Conservation (phyloP, 257 asterid species). For the Gentiana dahurica region DNA sequence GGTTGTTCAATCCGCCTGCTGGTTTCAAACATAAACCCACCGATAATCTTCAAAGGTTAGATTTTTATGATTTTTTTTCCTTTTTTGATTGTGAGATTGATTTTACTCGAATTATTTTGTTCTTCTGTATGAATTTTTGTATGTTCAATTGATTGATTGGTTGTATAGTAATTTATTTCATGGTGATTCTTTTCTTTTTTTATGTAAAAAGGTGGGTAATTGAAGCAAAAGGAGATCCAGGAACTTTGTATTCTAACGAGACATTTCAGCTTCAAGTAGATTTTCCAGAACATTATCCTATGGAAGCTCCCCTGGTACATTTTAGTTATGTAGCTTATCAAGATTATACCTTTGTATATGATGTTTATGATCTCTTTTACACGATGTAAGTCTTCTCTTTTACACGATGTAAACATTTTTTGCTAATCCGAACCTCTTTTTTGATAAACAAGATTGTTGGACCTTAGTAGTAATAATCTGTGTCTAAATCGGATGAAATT, state of each 20-base stretch:
- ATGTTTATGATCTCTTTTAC: no score
- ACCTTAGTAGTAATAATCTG: no score
- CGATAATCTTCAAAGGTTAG: conserved; percentile 87
- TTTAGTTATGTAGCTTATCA: no score
- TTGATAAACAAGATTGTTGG: no score
- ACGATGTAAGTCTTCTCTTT: no score
- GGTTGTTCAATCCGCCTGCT: conserved; percentile 94
- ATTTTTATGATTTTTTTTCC: not conserved
- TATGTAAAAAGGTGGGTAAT: conserved; percentile 30
- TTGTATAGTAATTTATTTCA: not conserved
- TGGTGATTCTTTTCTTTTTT: not conserved
- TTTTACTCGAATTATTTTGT: not conserved
- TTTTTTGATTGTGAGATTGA: no score
- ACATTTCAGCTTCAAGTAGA: conserved; percentile 44
- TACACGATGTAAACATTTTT: no score
- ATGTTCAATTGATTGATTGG: not conserved
- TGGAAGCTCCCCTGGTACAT: conserved; percentile 44
- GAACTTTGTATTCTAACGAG: conserved; percentile 32
- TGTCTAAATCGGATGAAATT: no score
- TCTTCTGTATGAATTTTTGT: not conserved
- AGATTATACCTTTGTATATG: no score
- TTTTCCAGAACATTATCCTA: conserved; percentile 47
- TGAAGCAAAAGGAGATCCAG: conserved; percentile 40
- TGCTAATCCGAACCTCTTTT: no score
- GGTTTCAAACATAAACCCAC: conserved; percentile 88